Percentiles rank a stretch among this genome's conserved stretches.
These are phyloP conservation scores for Dalbergia cochinchinensis DNA, from an alignment of 306 rosid species.

Conservation along the genomic window DNA sequence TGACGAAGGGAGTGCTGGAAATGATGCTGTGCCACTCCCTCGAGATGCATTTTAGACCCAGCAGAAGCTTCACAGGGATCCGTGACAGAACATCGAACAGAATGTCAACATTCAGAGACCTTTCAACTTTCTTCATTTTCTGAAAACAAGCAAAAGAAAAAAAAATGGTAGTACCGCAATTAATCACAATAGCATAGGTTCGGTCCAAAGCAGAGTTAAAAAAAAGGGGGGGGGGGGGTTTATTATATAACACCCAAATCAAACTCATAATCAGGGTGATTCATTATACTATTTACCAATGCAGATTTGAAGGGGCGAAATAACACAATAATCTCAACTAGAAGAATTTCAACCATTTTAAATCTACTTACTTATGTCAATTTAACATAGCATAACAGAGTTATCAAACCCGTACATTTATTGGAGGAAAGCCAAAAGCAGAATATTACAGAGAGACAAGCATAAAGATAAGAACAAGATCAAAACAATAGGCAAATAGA, in stretches of 20 bases:
- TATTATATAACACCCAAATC: too few relatives aligned
- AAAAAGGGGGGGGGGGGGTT: too few relatives aligned
- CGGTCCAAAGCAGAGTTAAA: background rate
- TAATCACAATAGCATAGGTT: background rate
- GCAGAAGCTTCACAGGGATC: slow-evolving; percentile 51
- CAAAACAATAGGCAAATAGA: background rate
- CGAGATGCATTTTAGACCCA: slow-evolving; percentile 55
- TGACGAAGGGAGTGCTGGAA: slow-evolving; percentile 53
- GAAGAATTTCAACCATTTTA: too few relatives aligned
- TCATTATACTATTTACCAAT: too few relatives aligned
- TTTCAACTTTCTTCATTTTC: slow-evolving; percentile 44
- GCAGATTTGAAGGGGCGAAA: too few relatives aligned
- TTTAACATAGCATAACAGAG: too few relatives aligned
- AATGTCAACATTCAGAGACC: slow-evolving; percentile 41
- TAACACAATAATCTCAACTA: too few relatives aligned
- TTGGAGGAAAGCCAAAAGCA: too few relatives aligned
- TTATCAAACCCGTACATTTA: too few relatives aligned
- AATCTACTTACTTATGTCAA: too few relatives aligned
- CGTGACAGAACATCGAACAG: slow-evolving; percentile 51
- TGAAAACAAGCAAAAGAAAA: slow-evolving; percentile 12
- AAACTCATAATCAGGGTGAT: too few relatives aligned
- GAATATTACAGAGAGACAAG: too few relatives aligned
- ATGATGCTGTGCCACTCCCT: slow-evolving; percentile 55
- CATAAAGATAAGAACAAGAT: background rate
- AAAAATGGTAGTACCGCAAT: background rate